Evolutionary conservation across 768 basidiomycete genomes (phyloP), one percentile per base, ranked within the genome.

Genomic region (Lactarius psammicola): DNA sequence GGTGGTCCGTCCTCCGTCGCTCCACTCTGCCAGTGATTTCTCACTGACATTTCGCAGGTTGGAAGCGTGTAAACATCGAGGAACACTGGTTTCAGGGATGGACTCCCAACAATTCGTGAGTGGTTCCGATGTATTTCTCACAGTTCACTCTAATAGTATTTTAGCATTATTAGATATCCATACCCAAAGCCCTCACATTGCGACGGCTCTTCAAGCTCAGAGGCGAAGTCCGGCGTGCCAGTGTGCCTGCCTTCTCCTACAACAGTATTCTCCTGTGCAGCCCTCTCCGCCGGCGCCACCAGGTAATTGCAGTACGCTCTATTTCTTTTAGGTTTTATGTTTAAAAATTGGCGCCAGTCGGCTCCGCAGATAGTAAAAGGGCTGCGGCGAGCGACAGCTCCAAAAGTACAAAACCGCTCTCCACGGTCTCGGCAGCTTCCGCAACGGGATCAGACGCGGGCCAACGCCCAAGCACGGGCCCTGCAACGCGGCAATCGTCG

Each of bases 201-300:
- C 64, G 74, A 77, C 0, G 66, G 77, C 9, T 80, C 82, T 4
- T 30, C 66, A 2, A 4, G 46, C 23, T 13, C 46, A 23, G 79
- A 78, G 66, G 79, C 80, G 59, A 69, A 60, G 31, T 82, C 80
- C 3, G 75, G 74, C 49, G 71, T 70, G 11, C 70, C 75, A 1
- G 62, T 83, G 57, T 83, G 82, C 55, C 76, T n/a, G 81, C 13
- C 80, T 79, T 0, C 75, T 83, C 20, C 82, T 81, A 1, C 71
- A 75, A 7, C 62, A 64, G 0, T 44, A 71, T 26, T 76, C 75
- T 38, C 63, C 72, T 0, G 69, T 71, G 2, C 75, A 73, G 1
- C 72, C 73, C 4, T 67, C 74, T n/a, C 53, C 60, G 3, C 75
- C 73, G 36, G 71, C 73, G 0, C 75, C 73, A 31, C 75, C 75